A percentile compares a stretch with the other conserved stretches of the same genome.
phyloP scores from a whole-genome alignment of 2,329 filamentous ascomycete species.

The Apiospora aurea region DNA sequence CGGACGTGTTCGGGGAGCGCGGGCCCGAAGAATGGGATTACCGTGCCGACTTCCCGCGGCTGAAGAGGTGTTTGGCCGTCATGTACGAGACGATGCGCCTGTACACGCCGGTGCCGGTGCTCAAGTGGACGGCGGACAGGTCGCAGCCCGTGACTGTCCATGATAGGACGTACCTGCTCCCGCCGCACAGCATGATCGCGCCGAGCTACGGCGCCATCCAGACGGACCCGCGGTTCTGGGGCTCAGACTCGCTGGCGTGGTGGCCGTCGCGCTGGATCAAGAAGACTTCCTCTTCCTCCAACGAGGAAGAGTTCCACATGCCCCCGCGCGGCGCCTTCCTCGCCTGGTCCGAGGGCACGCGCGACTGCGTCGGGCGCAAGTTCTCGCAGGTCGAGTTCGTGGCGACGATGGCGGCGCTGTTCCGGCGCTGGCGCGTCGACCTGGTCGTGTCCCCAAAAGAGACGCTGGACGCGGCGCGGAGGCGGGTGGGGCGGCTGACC shows the following conservation, averaged over 20 bases:
- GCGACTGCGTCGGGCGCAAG: slow-evolving; percentile 41
- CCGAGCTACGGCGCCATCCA: slow-evolving; percentile 36
- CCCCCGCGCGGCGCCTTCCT: slow-evolving; percentile 30
- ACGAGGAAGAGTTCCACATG: slow-evolving; percentile 30
- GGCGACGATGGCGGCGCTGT: slow-evolving; percentile 33
- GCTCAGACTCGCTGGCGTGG: slow-evolving; percentile 35
- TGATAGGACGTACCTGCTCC: slow-evolving; percentile 30
- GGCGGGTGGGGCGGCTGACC: slow-evolving; percentile 30
- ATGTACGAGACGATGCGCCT: slow-evolving; percentile 53
- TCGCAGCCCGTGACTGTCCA: slow-evolving; percentile 31
- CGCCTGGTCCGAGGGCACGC: slow-evolving; percentile 41
- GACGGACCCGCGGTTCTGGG: slow-evolving; percentile 36
- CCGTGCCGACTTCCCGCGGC: slow-evolving; percentile 44
- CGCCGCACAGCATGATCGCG: slow-evolving; percentile 34
- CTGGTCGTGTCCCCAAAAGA: slow-evolving; percentile 27
- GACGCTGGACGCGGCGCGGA: slow-evolving; percentile 26
- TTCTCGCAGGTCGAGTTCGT: slow-evolving; percentile 46
- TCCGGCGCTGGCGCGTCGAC: slow-evolving; percentile 31
- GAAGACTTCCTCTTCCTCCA: neutral
- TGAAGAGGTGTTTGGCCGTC: slow-evolving; percentile 49
- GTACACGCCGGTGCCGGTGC: slow-evolving; percentile 43
- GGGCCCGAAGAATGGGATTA: slow-evolving; percentile 52
- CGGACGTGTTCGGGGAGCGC: slow-evolving; percentile 29
- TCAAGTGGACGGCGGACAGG: slow-evolving; percentile 36
- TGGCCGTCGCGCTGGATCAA: slow-evolving; percentile 37